A percentile compares a stretch with the other conserved stretches of the same genome.
Conservation (phyloP, 176 grass and related monocot genomes). For the Raddia distichophylla region DNA sequence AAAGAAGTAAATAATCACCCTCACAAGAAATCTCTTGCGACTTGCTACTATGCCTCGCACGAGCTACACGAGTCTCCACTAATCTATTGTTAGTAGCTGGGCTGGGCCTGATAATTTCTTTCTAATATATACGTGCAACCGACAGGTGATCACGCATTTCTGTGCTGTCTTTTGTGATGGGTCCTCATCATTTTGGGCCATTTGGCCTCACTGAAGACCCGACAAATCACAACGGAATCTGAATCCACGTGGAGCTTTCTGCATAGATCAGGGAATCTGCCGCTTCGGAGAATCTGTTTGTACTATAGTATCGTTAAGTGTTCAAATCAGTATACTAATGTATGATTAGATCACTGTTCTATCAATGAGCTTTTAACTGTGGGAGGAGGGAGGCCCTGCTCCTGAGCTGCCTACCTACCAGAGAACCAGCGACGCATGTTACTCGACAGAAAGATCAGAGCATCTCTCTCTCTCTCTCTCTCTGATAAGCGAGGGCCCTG, state of each 20-base stretch:
- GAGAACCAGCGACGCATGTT: neutral
- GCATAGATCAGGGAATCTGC: neutral
- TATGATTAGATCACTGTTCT: neutral
- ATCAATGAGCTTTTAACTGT: neutral
- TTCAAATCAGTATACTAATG: neutral
- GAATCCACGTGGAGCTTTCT: slow-evolving; percentile 22
- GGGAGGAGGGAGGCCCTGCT: neutral
- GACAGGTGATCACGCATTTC: neutral
- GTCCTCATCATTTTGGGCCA: neutral
- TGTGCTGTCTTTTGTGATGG: no score
- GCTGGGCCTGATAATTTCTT: neutral
- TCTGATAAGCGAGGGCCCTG: slow-evolving; percentile 46
- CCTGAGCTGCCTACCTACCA: no score
- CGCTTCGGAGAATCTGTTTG: slow-evolving; percentile 1
- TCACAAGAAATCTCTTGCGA: neutral
- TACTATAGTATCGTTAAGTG: neutral
- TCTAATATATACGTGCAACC: neutral
- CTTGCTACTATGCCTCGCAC: neutral
- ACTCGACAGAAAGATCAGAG: neutral
- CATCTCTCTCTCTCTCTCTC: neutral
- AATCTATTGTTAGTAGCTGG: neutral
- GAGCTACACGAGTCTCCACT: neutral
- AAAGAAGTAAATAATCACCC: neutral
- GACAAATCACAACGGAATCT: slow-evolving; percentile 17
- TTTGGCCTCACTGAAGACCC: slow-evolving; percentile 2